Evolutionary conservation across 2,329 filamentous ascomycete genomes (phyloP).

Genomic region (Talaromyces amestolkiae): DNA sequence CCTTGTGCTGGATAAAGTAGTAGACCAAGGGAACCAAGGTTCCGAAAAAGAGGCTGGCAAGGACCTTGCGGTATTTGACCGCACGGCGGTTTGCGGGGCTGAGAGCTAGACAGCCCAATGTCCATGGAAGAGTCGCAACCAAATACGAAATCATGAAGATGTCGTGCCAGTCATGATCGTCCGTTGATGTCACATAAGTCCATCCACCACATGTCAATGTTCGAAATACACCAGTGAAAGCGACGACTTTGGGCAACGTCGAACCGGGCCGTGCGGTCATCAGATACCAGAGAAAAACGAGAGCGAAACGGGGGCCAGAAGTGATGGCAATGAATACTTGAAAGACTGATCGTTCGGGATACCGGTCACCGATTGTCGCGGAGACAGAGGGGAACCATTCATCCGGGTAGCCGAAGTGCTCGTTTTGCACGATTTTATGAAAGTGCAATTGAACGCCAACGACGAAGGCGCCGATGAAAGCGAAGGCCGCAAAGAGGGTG

Average conservation of each 20-base stretch:
- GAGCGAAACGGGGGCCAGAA: conserved; percentile 85
- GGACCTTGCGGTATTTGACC: conserved; percentile 82
- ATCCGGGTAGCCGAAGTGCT: conserved; percentile 88
- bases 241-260: conserved; percentile 76
- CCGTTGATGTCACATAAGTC: conserved; percentile 97
- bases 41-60: conserved; percentile 82
- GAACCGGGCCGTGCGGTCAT: conserved; percentile 74
- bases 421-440: conserved; percentile 95
- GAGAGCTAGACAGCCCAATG: conserved; percentile 79
- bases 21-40: conserved; percentile 88
- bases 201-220: conserved; percentile 94
- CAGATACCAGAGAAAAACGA: conserved; percentile 89
- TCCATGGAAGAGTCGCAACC: conserved; percentile 93
- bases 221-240: conserved; percentile 75
- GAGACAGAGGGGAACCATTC: conserved; percentile 98
- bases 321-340: conserved; percentile 97
- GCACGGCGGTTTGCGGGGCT: conserved; percentile 81
- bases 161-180: conserved; percentile 98
- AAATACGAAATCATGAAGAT: conserved; percentile 99
- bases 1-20: conserved; percentile 98
- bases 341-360: conserved; percentile 94
- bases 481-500: conserved; percentile 75
- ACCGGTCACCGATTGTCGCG: conserved; percentile 93
- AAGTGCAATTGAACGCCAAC: conserved; percentile 83
- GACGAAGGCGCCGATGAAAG: conserved; percentile 81